These are phyloP conservation scores for Urostyla sp. DNA, from an alignment of 73 alveolate species.

Conservation along the genomic window DNA sequence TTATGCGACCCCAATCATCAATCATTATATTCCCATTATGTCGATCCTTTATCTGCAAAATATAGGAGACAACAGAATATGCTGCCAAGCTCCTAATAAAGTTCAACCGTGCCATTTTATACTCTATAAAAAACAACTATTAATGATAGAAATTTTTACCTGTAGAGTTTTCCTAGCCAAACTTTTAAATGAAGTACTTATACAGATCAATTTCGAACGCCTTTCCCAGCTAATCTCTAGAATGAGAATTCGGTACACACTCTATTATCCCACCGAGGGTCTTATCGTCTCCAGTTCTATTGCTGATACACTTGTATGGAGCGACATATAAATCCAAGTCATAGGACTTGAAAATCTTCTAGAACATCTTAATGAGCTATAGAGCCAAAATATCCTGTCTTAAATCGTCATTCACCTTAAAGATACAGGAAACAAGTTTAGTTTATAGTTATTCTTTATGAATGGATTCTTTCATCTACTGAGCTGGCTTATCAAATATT, in stretches of 20 bases:
- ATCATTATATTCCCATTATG: conserved; percentile 94
- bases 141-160: background rate
- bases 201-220: conserved; percentile 92
- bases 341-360: conserved; percentile 89
- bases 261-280: conserved; percentile 97
- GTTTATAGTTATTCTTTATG: conserved; percentile 48
- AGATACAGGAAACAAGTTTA: conserved; percentile 90
- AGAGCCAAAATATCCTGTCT: conserved; percentile 94
- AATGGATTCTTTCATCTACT: conserved; percentile 51
- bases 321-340: conserved; percentile 88
- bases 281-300: conserved; percentile 89
- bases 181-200: conserved; percentile 90
- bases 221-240: conserved; percentile 96
- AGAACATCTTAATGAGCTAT: conserved; percentile 89
- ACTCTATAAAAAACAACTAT: conserved; percentile 69
- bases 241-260: conserved; percentile 87
- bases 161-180: conserved; percentile 86
- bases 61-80: conserved; percentile 91
- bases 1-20: conserved; percentile 86
- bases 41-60: conserved; percentile 90
- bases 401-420: conserved; percentile 96
- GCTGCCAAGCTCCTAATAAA: conserved; percentile 94
- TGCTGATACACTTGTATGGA: conserved; percentile 94
- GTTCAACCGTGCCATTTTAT: conserved; percentile 92
- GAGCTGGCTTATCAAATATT: conserved; percentile 47